These are phyloP conservation scores for Termitomyces sp. DNA, from an alignment of 768 basidiomycete species.

Conservation along the genomic window DNA sequence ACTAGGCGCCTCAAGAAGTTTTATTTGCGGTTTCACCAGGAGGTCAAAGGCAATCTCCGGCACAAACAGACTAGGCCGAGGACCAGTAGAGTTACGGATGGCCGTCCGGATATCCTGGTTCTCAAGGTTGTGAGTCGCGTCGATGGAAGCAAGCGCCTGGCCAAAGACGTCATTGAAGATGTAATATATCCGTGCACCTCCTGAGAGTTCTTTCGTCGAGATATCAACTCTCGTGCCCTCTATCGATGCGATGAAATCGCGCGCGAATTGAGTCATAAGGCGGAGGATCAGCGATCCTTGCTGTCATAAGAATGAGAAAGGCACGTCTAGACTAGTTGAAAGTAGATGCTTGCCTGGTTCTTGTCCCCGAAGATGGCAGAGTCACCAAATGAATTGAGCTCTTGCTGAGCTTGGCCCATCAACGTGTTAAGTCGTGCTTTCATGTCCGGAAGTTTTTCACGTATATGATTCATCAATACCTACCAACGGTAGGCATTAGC, in stretches of 20 bases:
- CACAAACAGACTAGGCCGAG: constrained; percentile 92
- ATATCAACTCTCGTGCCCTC: constrained; percentile 96
- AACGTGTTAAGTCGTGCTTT: constrained; percentile 96
- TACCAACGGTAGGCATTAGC: constrained; percentile 16
- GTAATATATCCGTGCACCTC: constrained; percentile 97
- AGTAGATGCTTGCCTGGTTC: constrained; percentile 54
- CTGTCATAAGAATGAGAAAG: constrained; percentile 27
- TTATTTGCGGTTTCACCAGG: constrained; percentile 97
- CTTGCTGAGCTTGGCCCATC: constrained; percentile 99
- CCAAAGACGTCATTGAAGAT: constrained; percentile 99
- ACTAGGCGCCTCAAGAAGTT: constrained; percentile 90
- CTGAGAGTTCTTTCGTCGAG: constrained; percentile 96
- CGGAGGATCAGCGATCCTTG: constrained; percentile 88
- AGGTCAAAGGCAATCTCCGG: constrained; percentile 97
- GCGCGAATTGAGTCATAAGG: constrained; percentile 97
- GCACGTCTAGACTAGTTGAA: not conserved
- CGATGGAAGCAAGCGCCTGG: constrained; percentile 81
- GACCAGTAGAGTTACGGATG: constrained; percentile 97
- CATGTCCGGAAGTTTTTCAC: constrained; percentile 99
- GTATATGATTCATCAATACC: constrained; percentile 96
- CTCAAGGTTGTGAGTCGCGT: constrained; percentile 87
- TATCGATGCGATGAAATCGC: constrained; percentile 95
- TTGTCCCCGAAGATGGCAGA: constrained; percentile 87
- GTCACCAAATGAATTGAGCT: constrained; percentile 94
- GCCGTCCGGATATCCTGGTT: constrained; percentile 96